Conservation (phyloP, 176 grass and related monocot species). For the Bromus sterilis region DNA sequence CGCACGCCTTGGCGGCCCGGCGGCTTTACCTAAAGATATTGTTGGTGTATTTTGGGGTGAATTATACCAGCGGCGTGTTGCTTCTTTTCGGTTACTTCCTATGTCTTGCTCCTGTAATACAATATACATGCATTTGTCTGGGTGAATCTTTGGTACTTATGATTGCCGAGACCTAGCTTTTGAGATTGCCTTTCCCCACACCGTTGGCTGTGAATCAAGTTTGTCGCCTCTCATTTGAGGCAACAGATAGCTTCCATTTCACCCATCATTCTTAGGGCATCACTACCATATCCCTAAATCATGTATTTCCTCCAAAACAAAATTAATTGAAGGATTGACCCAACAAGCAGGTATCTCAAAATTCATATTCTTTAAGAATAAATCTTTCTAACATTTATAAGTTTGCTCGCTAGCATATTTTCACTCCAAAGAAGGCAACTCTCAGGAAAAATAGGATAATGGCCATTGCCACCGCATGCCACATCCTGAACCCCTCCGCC, state of each 20-base stretch:
- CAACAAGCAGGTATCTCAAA: too few species aligned
- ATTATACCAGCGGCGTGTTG: conserved; percentile 6
- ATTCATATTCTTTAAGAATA: too few species aligned
- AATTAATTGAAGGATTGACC: too few species aligned
- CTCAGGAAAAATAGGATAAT: too few species aligned
- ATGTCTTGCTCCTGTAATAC: neutral
- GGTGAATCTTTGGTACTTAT: neutral
- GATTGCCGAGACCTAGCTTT: neutral
- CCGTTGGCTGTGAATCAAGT: neutral
- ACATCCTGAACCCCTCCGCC: too few species aligned
- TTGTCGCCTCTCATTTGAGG: neutral
- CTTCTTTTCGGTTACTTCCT: neutral
- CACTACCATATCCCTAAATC: too few species aligned
- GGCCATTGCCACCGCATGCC: too few species aligned
- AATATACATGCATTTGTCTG: neutral
- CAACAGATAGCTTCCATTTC: neutral
- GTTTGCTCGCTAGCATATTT: too few species aligned
- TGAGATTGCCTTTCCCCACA: neutral
- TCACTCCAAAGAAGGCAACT: too few species aligned
- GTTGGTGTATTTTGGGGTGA: conserved; percentile 32
- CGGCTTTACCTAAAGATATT: conserved; percentile 6
- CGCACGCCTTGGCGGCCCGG: neutral
- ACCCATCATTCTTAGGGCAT: too few species aligned
- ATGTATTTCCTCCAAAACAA: neutral
- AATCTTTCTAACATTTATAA: too few species aligned